Evolutionary conservation across 495 filamentous ascomycete genomes (phyloP).

Genomic region (Neurospora pannonica): DNA sequence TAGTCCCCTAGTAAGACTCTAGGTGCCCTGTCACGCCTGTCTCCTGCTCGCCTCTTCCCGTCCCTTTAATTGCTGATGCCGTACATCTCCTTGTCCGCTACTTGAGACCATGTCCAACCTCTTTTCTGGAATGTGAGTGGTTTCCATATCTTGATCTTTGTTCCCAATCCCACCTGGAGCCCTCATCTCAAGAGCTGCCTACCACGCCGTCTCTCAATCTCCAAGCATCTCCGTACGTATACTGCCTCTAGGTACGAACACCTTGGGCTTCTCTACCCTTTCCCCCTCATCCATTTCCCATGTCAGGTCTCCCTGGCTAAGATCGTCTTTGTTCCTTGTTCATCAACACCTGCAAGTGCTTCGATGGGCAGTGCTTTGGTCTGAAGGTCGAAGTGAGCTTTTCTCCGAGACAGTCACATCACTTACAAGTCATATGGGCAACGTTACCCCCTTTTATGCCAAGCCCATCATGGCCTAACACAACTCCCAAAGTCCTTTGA

Average conservation of each 20-base stretch:
- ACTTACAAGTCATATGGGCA: not conserved
- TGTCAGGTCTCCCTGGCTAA: not conserved
- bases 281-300: not conserved
- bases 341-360: not conserved
- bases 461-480: not conserved
- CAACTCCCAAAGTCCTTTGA: not conserved
- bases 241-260: not conserved
- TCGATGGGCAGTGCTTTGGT: not conserved
- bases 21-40: not conserved
- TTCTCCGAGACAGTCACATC: not conserved
- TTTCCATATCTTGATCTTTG: not conserved
- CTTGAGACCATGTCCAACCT: constrained; percentile 57
- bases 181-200: not conserved
- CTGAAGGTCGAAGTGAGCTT: not conserved
- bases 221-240: not conserved
- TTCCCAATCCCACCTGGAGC: not conserved
- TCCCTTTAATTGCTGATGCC: not conserved
- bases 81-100: not conserved
- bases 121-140: constrained; percentile 71
- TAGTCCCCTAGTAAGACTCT: not conserved
- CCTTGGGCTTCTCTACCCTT: not conserved
- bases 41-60: constrained; percentile 1
- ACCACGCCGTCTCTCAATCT: not conserved
- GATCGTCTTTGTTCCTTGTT: not conserved
- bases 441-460: not conserved